Base-by-base conservation (phyloP, 2,329 filamentous ascomycete genomes). In the Fusarium chlamydosporum region DNA sequence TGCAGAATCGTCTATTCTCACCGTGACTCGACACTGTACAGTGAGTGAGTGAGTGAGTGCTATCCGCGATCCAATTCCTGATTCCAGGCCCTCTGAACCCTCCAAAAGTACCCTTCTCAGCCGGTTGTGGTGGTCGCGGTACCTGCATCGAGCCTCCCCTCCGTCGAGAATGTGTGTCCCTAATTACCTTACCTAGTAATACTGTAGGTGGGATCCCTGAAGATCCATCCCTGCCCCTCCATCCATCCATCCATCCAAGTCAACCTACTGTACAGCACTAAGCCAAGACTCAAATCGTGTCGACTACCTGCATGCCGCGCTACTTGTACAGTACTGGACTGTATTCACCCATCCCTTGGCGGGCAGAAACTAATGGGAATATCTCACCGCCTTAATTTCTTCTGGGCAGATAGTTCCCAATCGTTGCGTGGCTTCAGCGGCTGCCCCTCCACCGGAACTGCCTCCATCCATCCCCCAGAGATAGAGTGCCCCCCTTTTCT, bases 381-480 rank as follows among this genome's bases (percentile, higher is more conserved):
- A 56, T 51, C 72, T 75, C 74, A 75, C 74, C 74, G 74, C 74
- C 67, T 74, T 68, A 73, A 72, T 73, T 68, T 75, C 68, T 72
- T 43, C 29, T 59, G 56, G 33, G 42, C 35, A 57, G 51, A 45
- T 42, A 20, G 43, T 60, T 62, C 61, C 65, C 67, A 70, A 70
- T 70, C 58, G 62, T 51, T 70, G 67, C 62, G 67, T 70, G 67
- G 56, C 68, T 71, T 67, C 61, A 61, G 37, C 50, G 33, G 51
- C 63, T 61, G 57, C 62, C 66, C 68, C 68, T 70, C 67, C 68
- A 57, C 60, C 43, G 48, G 52, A 40, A 53, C 42, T 51, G 34
- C 56, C 57, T 34, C 47, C 47, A 40, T 59, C 56, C 60, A 45
- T 62, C 58, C 61, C 46, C 33, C 34, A 48, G 42, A 63, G 31